phyloP scores from a whole-genome alignment of 1,284 basidiomycete species.

The Rhodotorula glutinis region DNA sequence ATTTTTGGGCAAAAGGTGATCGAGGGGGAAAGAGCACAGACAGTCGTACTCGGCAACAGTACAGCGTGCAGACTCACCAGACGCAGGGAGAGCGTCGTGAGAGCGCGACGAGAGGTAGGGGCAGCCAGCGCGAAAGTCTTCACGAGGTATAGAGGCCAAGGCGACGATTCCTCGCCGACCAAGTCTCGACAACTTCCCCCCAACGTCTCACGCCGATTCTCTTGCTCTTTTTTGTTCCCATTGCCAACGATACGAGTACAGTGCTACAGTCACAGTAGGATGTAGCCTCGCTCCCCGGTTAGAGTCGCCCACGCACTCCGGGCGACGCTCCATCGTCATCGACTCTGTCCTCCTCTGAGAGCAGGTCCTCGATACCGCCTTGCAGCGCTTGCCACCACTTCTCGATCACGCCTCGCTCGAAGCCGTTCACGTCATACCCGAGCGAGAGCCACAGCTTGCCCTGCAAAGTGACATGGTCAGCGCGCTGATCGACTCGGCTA shows the following conservation, averaged over 20 bases:
- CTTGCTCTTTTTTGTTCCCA: neutral
- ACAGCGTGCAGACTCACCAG: neutral
- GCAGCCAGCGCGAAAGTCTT: conserved; percentile 1
- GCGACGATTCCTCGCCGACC: too few relatives aligned
- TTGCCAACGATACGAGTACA: too few relatives aligned
- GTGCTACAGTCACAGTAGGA: too few relatives aligned
- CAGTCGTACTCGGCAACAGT: neutral
- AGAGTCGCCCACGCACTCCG: too few relatives aligned
- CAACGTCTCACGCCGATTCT: too few relatives aligned
- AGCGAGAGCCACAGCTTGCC: conserved; percentile 62
- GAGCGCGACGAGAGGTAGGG: neutral
- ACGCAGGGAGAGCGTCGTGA: neutral
- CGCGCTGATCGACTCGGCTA: too few relatives aligned
- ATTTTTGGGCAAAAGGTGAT: neutral
- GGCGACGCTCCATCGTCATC: too few relatives aligned
- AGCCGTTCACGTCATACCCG: conserved; percentile 70
- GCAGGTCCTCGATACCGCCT: conserved; percentile 57
- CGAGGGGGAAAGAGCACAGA: conserved; percentile 4
- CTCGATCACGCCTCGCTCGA: conserved; percentile 59
- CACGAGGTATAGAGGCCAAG: neutral
- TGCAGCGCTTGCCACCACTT: conserved; percentile 52
- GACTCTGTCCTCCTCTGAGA: conserved; percentile 8
- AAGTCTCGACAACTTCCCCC: too few relatives aligned
- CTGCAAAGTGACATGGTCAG: neutral
- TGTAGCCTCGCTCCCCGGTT: neutral